Evolutionary conservation across 2,329 filamentous ascomycete species (phyloP), one percentile per base, ranked within the genome.

Genomic region (Pseudopyrenochaeta lycopersici): DNA sequence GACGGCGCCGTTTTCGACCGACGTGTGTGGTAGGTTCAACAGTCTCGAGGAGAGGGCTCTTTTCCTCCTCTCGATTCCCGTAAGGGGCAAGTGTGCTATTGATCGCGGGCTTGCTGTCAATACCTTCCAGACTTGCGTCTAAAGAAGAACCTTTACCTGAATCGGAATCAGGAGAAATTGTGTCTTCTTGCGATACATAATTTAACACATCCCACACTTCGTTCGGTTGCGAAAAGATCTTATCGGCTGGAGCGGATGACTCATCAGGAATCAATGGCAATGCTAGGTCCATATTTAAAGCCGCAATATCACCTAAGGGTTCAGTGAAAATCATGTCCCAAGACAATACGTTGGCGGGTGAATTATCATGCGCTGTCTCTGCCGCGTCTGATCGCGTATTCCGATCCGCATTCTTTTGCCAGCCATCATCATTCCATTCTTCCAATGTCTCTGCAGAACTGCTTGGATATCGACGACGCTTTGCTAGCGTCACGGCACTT

Each of bases 271-370:
- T 23, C 2, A n/a, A 35, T n/a, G 3, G 17, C 3, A 41, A 30
- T 15, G 49, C 38, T 18, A 15, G 18, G 15, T 43, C 39, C 35
- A 54, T 32, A 14, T 49, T 46, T 17, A 49, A 58, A 6, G 39
- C 45, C 9, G 56, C 50, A 21, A 58, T 56, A 9, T 52, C 52
- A 14, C 53, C 52, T 7, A 64, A 60, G 17, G 66, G 63, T 45
- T 64, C 62, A 14, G 55, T 60, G 43, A 66, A 67, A 1, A 53
- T 62, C 2, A 64, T 18, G 6, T 57, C 60, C n/a, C 60, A 35
- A 6, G 54, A 52, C 17, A 31, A 20, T 42, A 43, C 42, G 17
- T 48, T 55, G 11, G 14, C 29, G 11, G 35, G 43, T 45, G 55
- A n/a, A n/a, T 51, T 30, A n/a, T 49, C 50, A 18, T 23, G 27